These are phyloP conservation scores for Cutaneotrichosporon arboriforme DNA, from an alignment of 1,284 basidiomycete species.

Conservation along the genomic window DNA sequence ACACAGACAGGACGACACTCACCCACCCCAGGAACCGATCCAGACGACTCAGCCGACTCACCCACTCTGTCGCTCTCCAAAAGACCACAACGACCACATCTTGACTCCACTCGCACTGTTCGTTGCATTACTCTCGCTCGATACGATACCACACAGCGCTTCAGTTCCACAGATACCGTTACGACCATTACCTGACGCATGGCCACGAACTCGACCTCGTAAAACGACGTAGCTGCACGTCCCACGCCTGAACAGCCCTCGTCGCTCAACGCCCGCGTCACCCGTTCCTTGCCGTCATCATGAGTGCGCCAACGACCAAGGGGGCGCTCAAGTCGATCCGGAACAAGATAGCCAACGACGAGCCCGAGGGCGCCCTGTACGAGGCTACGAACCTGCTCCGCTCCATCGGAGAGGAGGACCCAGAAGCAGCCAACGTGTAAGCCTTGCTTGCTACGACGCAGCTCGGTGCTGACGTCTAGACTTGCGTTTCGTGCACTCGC, in stretches of 20 bases:
- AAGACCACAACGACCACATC: background rate
- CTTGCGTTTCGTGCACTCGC: slow-evolving; percentile 77
- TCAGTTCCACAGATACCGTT: no score
- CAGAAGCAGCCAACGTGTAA: slow-evolving; percentile 61
- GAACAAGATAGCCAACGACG: slow-evolving; percentile 67
- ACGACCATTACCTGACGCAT: no score
- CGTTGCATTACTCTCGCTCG: no score
- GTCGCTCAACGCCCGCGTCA: background rate
- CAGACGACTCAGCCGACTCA: no score
- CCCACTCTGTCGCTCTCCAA: no score
- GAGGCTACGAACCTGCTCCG: slow-evolving; percentile 50
- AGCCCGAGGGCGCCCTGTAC: slow-evolving; percentile 57
- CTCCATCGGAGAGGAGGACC: slow-evolving; percentile 57
- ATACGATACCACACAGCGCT: no score
- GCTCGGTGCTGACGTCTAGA: slow-evolving; percentile 49
- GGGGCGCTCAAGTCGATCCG: slow-evolving; percentile 67
- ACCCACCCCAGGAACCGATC: no score
- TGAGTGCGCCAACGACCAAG: slow-evolving; percentile 33
- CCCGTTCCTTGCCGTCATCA: no score
- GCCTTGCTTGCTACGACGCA: slow-evolving; percentile 25
- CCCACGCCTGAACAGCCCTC: background rate
- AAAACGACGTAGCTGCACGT: no score
- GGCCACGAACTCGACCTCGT: background rate
- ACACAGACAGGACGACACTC: no score
- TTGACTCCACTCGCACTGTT: no score